Evolutionary conservation across 108 stramenopile species (phyloP), one percentile per base, ranked within the genome.

Genomic region (Cyclostephanos tholiformis): DNA sequence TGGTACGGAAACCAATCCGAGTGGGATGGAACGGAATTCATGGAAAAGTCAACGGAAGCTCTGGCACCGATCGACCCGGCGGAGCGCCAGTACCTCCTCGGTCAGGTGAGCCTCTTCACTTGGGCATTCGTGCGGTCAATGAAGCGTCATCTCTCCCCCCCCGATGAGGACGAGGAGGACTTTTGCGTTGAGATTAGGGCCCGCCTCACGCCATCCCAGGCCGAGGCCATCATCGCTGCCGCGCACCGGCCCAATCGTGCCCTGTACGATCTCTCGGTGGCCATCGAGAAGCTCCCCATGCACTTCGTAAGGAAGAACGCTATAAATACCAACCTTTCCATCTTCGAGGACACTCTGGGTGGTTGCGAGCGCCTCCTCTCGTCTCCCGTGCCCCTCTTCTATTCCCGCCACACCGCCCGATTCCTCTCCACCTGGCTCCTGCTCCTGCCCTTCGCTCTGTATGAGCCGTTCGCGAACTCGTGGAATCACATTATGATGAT

Each of bases 401-500:
- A 89, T 61, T 71, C 83, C 43, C 83, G 86, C 44, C 89, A 90
- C 52, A 85, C 86, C n/a, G 82, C 88, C 29, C 84, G 88, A 5
- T 92, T 92, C 83, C 80, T 92, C 38, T 48, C 76, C n/a, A 36
- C 74, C 29, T 92, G 85, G 85, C 62, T 92, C 51, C 50, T 89
- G 0, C 46, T 87, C 29, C 55, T 92, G 23, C 91, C 91, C 4
- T 80, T 92, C 44, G 87, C 74, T 30, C 43, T 92, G 36, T 92
- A 86, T 70, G 85, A 85, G n/a, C 67, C 79, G 10, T 89, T 90
- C 63, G 75, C 50, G 12, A 48, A 38, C 19, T 85, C 80, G 36
- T 88, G 87, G 89, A 88, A 90, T 64, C 89, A 92, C 75, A 72
- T 84, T 50, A 77, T 60, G 11, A 88, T 87, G 88, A 82, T 90